Evolutionary conservation across 1,139 yeast species (phyloP), one percentile per base, ranked within the genome.

Genomic region (Magnusiomyces fungicola): DNA sequence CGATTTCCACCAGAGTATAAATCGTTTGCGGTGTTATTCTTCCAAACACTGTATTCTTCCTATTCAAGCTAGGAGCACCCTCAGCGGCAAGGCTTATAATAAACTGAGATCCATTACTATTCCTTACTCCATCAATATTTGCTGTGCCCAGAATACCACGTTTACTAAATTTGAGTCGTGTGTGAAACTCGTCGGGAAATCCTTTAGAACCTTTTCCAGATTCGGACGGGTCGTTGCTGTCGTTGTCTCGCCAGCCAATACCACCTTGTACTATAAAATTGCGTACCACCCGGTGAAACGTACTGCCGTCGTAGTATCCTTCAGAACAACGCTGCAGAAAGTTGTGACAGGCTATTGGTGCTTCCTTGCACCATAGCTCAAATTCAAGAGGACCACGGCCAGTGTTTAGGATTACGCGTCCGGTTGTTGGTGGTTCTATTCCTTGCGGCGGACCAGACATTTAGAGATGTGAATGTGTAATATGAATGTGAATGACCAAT

Each of bases 311-410:
- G 58, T 72, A 80, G 43, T 61, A 63, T 5, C 73, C 73, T 50
- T 73, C 68, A 23, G 71, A 45, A 55, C 84, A 78, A 43, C 70
- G 68, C 50, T 72, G 70, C 16, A 84, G 61, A 56, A 85, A 81
- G 43, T 61, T 59, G 41, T 73, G 64, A 32, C 76, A 61, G 0
- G 80, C 75, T 0, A 57, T 55, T 0, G 94, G 90, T 2, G 78
- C 66, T 61, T 86, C 89, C 56, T 79, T 79, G 24, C 90, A 86
- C 83, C 86, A 86, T 10, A 85, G 61, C 47, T 80, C 88, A 1
- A 85, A 62, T 40, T 73, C 78, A 0, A 86, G 65, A 1, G 69
- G 64, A 0, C 95, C 95, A 51, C 79, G 80, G 12, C 78, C 68
- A 1, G 94, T 83, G 12, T 63, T 55, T 2, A 85, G 56, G 14